Evolutionary conservation across 176 grass and related monocot genomes (phyloP).

Genomic region (Oryza longistaminata): DNA sequence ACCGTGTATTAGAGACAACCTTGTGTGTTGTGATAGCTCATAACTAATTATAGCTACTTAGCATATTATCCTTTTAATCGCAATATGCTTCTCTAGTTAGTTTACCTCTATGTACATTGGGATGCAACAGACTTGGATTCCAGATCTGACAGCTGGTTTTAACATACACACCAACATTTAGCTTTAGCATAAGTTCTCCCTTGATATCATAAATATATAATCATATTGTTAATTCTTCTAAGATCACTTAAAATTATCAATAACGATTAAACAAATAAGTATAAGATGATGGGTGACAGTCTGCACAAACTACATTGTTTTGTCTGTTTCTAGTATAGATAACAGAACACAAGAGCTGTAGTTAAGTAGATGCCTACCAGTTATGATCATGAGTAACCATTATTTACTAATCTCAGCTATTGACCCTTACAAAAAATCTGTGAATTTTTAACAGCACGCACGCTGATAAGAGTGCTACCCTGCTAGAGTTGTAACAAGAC

Average conservation of each 20-base stretch:
- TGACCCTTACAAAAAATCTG: too few species aligned
- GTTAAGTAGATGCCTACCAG: too few species aligned
- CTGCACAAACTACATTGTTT: background rate
- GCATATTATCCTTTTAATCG: background rate
- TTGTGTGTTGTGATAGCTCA: slow-evolving; percentile 6
- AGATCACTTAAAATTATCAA: background rate
- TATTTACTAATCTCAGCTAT: too few species aligned
- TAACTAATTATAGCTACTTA: background rate
- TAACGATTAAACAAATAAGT: background rate
- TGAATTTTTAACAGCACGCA: too few species aligned
- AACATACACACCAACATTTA: background rate
- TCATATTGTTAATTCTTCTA: background rate
- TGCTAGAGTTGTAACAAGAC: too few species aligned
- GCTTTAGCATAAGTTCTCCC: background rate
- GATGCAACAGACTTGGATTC: background rate
- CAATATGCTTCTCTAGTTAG: background rate
- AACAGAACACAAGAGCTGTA: too few species aligned
- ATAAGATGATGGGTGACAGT: background rate
- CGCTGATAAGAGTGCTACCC: too few species aligned
- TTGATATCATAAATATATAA: background rate
- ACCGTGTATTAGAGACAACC: background rate
- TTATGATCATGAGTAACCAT: too few species aligned
- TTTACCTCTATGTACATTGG: background rate
- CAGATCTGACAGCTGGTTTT: background rate
- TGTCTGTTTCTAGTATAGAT: background rate